Evolutionary conservation across 2,329 filamentous ascomycete species (phyloP).

Genomic region (Curvularia lunata): DNA sequence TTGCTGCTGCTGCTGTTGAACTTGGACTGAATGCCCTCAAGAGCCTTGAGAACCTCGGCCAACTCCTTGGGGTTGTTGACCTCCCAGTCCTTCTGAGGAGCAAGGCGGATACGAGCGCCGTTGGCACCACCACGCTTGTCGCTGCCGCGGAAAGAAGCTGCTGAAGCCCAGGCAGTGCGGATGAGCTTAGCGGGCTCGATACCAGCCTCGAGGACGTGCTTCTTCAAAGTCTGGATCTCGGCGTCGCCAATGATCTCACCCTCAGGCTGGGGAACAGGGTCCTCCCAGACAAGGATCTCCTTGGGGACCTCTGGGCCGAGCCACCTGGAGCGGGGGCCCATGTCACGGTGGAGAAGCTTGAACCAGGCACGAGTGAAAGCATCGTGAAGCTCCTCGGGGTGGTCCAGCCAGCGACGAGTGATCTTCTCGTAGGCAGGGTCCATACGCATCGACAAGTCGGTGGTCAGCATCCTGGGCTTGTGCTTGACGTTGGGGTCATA

Average conservation of each 20-base stretch:
- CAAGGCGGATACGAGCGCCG: constrained; percentile 76
- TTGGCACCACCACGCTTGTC: constrained; percentile 87
- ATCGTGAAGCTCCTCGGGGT: constrained; percentile 72
- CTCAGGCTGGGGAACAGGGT: constrained; percentile 68
- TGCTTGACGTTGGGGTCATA: constrained; percentile 75
- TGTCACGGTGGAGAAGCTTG: constrained; percentile 81
- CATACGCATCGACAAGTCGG: constrained; percentile 73
- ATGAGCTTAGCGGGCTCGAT: constrained; percentile 68
- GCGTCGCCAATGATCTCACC: constrained; percentile 65
- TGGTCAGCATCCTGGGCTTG: constrained; percentile 77
- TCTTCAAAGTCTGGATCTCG: constrained; percentile 71
- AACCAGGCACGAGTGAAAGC: constrained; percentile 79
- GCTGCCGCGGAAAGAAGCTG: constrained; percentile 57
- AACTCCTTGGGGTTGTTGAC: constrained; percentile 76
- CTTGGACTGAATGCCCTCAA: constrained; percentile 69
- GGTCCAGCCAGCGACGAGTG: constrained; percentile 69
- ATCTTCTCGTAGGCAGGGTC: constrained; percentile 80
- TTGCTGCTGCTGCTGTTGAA: constrained; percentile 72
- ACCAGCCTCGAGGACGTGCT: constrained; percentile 68
- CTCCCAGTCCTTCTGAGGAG: constrained; percentile 74
- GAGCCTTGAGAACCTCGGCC: constrained; percentile 63
- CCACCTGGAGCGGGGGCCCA: constrained; percentile 74
- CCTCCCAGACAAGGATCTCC: constrained; percentile 76
- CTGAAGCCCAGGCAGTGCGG: constrained; percentile 50
- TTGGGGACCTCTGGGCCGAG: constrained; percentile 75